Evolutionary conservation across 352 stramenopile genomes (phyloP), one percentile per base, ranked within the genome.

Genomic region (Halophytophthora batemanensis): DNA sequence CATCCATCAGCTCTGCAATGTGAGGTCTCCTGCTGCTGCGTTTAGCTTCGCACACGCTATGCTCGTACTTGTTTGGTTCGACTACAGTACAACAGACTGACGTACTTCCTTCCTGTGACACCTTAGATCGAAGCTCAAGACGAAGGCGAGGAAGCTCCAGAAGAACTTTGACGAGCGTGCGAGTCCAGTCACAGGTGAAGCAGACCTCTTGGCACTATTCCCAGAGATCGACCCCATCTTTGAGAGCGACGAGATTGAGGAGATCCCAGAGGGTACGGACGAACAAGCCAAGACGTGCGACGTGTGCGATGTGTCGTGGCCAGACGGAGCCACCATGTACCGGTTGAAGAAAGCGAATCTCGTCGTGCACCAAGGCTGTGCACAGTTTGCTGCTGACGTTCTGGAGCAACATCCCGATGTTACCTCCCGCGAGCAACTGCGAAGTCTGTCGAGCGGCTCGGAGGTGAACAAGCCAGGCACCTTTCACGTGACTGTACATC

Each of bases 301-400:
- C 45, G 79, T 90, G 62, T 93, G 82, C 23, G 82, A 90, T 33
- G 82, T 93, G 2, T 93, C 82, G 8, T 93, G 82, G 82, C 82
- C 82, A 7, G 82, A 90, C 22, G 79, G 86, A 25, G 71, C 63
- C 2, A 65, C 64, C 31, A 89, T 93, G 82, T 80, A 72, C 39
- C 64, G 64, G 11, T 66, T 83, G 48, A 74, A 56, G 28, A 69
- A 66, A 23, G 46, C 77, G 2, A 73, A 66, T 5, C 71, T 89
- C 45, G 43, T 87, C n/a, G 84, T 77, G 4, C 82, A 93, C 38
- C 64, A 89, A 33, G 77, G 77, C 1, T 93, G 82, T 28, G 67
- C 77, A 8, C 82, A 93, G 49, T 93, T 90, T 45, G 82, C 82
- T 8, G 71, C 71, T 1, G 75, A 93, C 17, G 74, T 90, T 8